Evolutionary conservation across 257 asterid species (phyloP).

Genomic region (Jacaranda mimosifolia): DNA sequence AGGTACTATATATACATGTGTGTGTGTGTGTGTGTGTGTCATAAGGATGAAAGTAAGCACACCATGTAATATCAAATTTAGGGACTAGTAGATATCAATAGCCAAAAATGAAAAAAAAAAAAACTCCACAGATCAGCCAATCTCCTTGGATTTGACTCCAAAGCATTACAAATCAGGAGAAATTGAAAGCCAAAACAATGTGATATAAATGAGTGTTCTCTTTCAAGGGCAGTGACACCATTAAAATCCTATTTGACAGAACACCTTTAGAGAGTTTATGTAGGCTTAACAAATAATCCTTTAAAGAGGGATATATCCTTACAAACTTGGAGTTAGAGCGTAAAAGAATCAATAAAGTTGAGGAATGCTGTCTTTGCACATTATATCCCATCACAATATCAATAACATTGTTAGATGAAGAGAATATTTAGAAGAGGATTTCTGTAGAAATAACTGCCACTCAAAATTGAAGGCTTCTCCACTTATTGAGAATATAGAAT

Average conservation of each 20-base stretch:
- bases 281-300: not conserved
- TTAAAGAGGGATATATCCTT: not conserved
- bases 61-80: not conserved
- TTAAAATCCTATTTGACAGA: not conserved
- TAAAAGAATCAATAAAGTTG: not conserved
- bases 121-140: not conserved
- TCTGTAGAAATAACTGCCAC: not conserved
- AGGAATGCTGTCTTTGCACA: not conserved
- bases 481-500: conserved; percentile 8
- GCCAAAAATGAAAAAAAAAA: not conserved
- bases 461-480: not conserved
- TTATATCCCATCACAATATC: not conserved
- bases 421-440: not conserved
- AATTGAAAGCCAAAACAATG: not conserved
- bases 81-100: not conserved
- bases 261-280: not conserved
- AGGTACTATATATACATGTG: not conserved
- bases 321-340: not conserved
- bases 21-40: no score
- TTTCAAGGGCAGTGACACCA: not conserved
- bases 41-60: not conserved
- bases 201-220: not conserved
- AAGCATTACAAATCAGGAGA: not conserved
- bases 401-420: conserved; percentile 8
- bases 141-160: not conserved